These are phyloP conservation scores for Lyophyllum semitale DNA, from an alignment of 768 basidiomycete genomes.

Conservation along the genomic window DNA sequence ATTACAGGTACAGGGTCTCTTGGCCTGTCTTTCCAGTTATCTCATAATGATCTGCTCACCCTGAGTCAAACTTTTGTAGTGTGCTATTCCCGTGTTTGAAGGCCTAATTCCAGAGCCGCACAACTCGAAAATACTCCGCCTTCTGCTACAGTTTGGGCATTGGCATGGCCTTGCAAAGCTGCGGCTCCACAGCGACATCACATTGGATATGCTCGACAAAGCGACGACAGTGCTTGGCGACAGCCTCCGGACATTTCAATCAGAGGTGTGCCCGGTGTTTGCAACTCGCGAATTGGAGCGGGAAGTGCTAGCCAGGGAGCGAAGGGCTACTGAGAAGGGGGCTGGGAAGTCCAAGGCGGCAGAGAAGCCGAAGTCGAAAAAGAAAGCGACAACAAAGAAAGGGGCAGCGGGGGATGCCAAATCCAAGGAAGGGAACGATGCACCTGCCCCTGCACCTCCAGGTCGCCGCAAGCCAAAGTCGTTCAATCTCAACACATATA, in stretches of 20 bases:
- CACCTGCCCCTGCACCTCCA: background rate
- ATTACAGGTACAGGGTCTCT: conserved; percentile 21
- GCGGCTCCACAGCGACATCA: conserved; percentile 3
- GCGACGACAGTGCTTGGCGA: conserved; percentile 22
- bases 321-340: no score
- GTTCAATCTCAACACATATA: conserved; percentile 26
- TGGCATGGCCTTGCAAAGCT: conserved; percentile 32
- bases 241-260: conserved; percentile 23
- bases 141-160: conserved; percentile 25
- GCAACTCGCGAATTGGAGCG: background rate
- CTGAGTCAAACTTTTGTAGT: background rate
- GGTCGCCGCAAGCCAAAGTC: background rate
- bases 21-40: no score
- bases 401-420: background rate
- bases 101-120: conserved; percentile 12
- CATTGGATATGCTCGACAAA: conserved; percentile 11
- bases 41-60: no score
- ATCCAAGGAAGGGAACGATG: background rate
- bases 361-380: background rate
- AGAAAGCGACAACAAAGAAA: no score
- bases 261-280: background rate
- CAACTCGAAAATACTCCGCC: conserved; percentile 16
- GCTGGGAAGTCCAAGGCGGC: no score
- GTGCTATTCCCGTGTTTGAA: conserved; percentile 11
- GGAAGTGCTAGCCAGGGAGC: background rate